Evolutionary conservation across 805 yeast genomes (phyloP), one percentile per base, ranked within the genome.

Genomic region (Metahyphopichia silvanorum): DNA sequence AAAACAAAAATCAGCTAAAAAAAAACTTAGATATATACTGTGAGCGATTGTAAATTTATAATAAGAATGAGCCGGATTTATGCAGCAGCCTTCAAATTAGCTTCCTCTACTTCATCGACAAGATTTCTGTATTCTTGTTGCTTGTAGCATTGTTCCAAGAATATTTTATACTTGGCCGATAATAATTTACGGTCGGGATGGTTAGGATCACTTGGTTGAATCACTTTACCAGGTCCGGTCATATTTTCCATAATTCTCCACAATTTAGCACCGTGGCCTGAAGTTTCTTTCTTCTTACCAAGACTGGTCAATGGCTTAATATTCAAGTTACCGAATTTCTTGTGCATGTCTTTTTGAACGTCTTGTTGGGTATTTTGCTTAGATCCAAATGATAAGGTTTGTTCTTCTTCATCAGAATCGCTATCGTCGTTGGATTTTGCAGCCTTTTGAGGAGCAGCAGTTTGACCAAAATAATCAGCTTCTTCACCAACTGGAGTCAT

Each of bases 231-330:
- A 15, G 82, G 77, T 6, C 95, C 91, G 1, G 95, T 82, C 67
- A 89, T 71, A 39, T 73, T 71, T 44, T 75, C 74, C 98, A 93
- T 93, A 23, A 83, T 79, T 22, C 78, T 76, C 98, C 98, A 91
- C 37, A 93, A 66, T 34, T 69, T 72, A 42, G 78, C 80, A 21
- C 86, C 86, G 3, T 76, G 60, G 25, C 54, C 49, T 16, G 44
- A 47, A 34, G 37, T 35, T n/a, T 37, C 31, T 22, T 53, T 48
- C 37, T 53, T 52, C 29, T 57, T 36, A 22, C 44, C 44, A 29
- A 48, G 31, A 23, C 53, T 38, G 8, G 73, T 56, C 48, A 67
- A 62, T 17, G 72, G 71, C 44, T 64, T 67, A 39, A 66, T 51
- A 17, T 55, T 55, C 33, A 58, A 43, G 6, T 36, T 25, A 5